phyloP scores from a whole-genome alignment of 352 stramenopile genomes.

The Pythium aquatile region DNA sequence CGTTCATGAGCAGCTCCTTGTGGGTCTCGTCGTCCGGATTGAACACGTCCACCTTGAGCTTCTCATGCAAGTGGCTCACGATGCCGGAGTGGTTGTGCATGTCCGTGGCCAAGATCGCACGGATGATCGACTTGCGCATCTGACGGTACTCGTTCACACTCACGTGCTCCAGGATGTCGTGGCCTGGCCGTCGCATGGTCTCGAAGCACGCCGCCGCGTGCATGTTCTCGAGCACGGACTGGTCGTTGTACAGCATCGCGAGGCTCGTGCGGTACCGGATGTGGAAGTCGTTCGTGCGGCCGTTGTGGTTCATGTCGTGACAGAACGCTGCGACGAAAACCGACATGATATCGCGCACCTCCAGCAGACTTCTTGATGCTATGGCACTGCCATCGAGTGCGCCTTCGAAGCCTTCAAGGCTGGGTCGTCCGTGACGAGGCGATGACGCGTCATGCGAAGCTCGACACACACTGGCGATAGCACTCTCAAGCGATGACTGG shows the following conservation, averaged over 20 bases:
- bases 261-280: constrained; percentile 70
- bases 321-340: constrained; percentile 80
- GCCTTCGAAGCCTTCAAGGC: neutral
- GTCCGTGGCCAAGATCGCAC: constrained; percentile 80
- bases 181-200: constrained; percentile 62
- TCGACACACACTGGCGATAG: constrained; percentile 17
- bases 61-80: constrained; percentile 65
- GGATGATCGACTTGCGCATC: constrained; percentile 73
- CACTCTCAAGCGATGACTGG: constrained; percentile 38
- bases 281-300: constrained; percentile 88
- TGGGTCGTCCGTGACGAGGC: neutral
- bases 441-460: constrained; percentile 23
- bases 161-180: constrained; percentile 64
- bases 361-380: constrained; percentile 32
- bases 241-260: constrained; percentile 87
- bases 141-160: constrained; percentile 37
- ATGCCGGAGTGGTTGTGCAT: constrained; percentile 79
- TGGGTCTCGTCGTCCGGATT: constrained; percentile 50
- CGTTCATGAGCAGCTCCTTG: constrained; percentile 66
- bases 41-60: constrained; percentile 55
- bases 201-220: constrained; percentile 80
- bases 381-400: neutral
- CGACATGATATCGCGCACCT: constrained; percentile 58
- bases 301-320: constrained; percentile 89
- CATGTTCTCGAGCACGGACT: constrained; percentile 89